Base-by-base conservation (phyloP, 805 yeast species). In the Metschnikowia reukaufii region DNA sequence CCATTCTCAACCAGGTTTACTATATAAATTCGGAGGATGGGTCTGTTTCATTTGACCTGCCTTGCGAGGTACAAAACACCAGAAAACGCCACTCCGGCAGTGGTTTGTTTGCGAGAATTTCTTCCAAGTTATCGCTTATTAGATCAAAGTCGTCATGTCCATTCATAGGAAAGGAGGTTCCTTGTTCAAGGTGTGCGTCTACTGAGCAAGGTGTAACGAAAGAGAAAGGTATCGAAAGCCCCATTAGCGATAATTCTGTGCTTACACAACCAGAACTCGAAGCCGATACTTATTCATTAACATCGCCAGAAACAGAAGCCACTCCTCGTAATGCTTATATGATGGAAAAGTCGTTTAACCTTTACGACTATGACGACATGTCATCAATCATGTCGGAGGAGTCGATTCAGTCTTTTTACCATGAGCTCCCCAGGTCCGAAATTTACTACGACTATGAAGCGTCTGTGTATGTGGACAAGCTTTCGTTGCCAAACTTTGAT, bases 401-500 rank as follows among this genome's bases (percentile, higher is more conserved):
- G 32, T 59, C 64, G 12, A 60, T 64, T 39, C 65, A 59, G 36
- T 54, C 61, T 1, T 61, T 55, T 38, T 54, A 54, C 46, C 53
- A 55, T 31, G 61, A 47, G 41, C 51, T 55, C 6, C 56, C 49
- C 12, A 18, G 39, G 33, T 36, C 39, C 36, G 54, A 47, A 10
- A 49, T 53, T 13, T 47, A 49, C 40, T 52, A 47, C 43, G 57
- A 59, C 36, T 44, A 53, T 8, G 56, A 56, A 13, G 43, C 46
- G 10, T 52, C 56, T 13, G 44, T 55, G 16, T 48, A 47, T 30
- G 49, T 47, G 19, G 56, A 52, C 35, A 39, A 38, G 35, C 45
- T 39, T 31, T 23, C 46, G 16, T 30, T 43, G 36, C 41, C 38
- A 25, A 55, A 55, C 25, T 64, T 64, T 31, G 39, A 36, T n/a